Conservation (phyloP, 2,329 filamentous ascomycete genomes). For the Ustulina deusta region DNA sequence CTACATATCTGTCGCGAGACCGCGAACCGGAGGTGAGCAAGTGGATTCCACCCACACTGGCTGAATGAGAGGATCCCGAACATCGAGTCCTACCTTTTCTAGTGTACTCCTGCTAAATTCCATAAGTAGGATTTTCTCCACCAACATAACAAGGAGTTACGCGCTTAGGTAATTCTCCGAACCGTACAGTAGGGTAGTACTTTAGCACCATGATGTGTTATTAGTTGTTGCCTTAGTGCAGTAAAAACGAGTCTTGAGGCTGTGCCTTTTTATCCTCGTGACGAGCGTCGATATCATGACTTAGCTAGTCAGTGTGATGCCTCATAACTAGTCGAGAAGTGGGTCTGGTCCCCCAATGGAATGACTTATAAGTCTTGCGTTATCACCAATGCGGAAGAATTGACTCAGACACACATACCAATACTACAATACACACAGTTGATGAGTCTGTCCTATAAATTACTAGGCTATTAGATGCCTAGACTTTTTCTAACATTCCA, state of each 20-base stretch:
- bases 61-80: slow-evolving; percentile 13
- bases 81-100: slow-evolving; percentile 14
- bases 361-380: neutral
- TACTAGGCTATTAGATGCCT: neutral
- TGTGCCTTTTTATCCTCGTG: slow-evolving; percentile 13
- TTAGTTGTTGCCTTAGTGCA: neutral
- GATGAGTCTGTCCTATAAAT: neutral
- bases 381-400: slow-evolving; percentile 15
- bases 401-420: neutral
- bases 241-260: neutral
- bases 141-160: slow-evolving; percentile 15
- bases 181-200: neutral
- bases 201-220: neutral
- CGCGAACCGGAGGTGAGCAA: slow-evolving; percentile 36
- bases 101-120: neutral
- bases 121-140: slow-evolving; percentile 31
- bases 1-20: slow-evolving; percentile 35
- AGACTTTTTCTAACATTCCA: neutral
- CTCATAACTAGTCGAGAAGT: slow-evolving; percentile 4
- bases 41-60: slow-evolving; percentile 36
- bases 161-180: slow-evolving; percentile 16
- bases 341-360: neutral
- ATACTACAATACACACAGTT: neutral
- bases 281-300: slow-evolving; percentile 5
- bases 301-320: slow-evolving; percentile 4